Conservation (phyloP, 2,329 filamentous ascomycete species). For the Chaetomium sp. region DNA sequence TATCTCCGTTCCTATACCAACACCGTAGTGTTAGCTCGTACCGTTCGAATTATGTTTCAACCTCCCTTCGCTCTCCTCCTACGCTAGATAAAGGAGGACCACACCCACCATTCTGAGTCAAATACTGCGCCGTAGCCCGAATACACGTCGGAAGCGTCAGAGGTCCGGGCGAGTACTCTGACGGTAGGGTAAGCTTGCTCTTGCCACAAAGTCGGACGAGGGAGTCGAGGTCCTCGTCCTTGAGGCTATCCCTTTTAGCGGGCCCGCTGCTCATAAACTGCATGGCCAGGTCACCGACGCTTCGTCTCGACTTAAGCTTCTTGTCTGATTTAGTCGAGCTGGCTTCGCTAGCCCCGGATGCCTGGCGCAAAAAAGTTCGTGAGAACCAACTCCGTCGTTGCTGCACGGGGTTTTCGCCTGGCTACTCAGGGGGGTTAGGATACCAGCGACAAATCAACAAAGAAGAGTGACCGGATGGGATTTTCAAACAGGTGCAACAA, state of each 20-base stretch:
- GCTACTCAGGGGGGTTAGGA: slow-evolving; percentile 9
- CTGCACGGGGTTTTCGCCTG: slow-evolving; percentile 10
- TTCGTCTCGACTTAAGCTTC: slow-evolving; percentile 41
- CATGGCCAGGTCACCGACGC: slow-evolving; percentile 49
- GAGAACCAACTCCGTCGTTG: slow-evolving; percentile 28
- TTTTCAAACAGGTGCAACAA: slow-evolving; percentile 25
- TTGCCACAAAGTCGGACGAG: slow-evolving; percentile 58
- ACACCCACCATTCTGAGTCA: slow-evolving; percentile 52
- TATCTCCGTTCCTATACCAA: slow-evolving; percentile 33
- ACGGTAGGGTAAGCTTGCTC: slow-evolving; percentile 54
- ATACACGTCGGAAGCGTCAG: slow-evolving; percentile 59
- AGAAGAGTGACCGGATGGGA: background rate
- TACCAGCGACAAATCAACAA: background rate
- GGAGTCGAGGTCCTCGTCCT: slow-evolving; percentile 47
- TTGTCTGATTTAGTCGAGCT: slow-evolving; percentile 24
- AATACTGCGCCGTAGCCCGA: slow-evolving; percentile 58
- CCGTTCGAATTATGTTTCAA: too few species aligned
- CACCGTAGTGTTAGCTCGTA: slow-evolving; percentile 16
- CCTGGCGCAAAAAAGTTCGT: slow-evolving; percentile 28
- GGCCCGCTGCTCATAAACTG: slow-evolving; percentile 34
- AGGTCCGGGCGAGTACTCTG: slow-evolving; percentile 50
- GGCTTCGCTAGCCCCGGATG: slow-evolving; percentile 24
- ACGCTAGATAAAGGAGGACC: background rate
- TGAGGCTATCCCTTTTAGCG: slow-evolving; percentile 40
- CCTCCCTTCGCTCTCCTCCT: too few species aligned